Evolutionary conservation across 169 alveolate species (phyloP), one percentile per base, ranked within the genome.

Genomic region (Babesia sp.): DNA sequence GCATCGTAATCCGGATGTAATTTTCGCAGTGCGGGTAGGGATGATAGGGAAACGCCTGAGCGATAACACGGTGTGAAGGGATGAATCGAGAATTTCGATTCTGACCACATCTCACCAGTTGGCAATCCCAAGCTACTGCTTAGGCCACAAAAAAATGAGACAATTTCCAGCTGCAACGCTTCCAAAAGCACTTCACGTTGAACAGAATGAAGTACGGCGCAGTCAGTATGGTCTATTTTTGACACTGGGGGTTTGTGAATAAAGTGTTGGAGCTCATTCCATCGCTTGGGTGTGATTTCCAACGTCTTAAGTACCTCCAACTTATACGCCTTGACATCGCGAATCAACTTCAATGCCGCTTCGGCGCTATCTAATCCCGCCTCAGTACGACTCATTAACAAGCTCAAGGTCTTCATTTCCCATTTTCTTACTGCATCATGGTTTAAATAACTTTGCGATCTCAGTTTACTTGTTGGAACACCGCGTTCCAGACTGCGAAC

Each of bases 1-100:
- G 60, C 44, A 39, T 76, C 66, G 42, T 69, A 76, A 28, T 76
- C 72, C 44, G 80, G 80, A 41, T 76, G 68, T n/a, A 76, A 56
- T 42, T 31, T 50, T 29, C 67, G 45, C 36, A 76, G 66, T 16
- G 42, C 22, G 0, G 80, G 85, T 9, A 76, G 42, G 2, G 79
- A 64, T 3, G 85, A 76, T 12, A 76, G 46, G 36, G 85, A 18
- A 50, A 76, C 16, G 37, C 80, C 78, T 29, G 64, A 64, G 3
- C 79, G 60, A 28, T 64, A 39, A 4, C 51, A 42, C 3, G 80
- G 85, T 39, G 66, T 59, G 29, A 42, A 71, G 16, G 63, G 60
- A 39, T 58, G 29, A 29, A 3, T 36, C 22, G 53, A 44, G 29
- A 57, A 55, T 42, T 14, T 57, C 33, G 54, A 60, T 12, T 24